Evolutionary conservation across 2,329 filamentous ascomycete species (phyloP).

Genomic region (Calonectria multiphialidica): DNA sequence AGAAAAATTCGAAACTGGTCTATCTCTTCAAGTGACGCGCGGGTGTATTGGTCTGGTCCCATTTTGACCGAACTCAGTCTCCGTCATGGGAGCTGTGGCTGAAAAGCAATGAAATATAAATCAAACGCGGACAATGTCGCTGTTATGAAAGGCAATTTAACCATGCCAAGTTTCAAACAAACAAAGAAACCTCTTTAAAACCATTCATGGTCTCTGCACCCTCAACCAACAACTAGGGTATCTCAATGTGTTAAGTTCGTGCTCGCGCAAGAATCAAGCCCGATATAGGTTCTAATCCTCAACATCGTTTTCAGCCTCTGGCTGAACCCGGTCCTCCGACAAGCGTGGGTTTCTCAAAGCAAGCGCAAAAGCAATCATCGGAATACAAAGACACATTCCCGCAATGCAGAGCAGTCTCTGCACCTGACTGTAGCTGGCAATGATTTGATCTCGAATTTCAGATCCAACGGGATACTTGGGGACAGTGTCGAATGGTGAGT

Average conservation of each 20-base stretch:
- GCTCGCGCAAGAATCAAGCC: neutral
- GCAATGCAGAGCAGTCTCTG: slow-evolving; percentile 59
- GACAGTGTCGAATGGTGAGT: slow-evolving; percentile 51
- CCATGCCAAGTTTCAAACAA: neutral
- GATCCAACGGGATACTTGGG: slow-evolving; percentile 56
- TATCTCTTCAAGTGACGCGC: neutral
- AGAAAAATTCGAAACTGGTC: neutral
- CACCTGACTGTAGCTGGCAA: slow-evolving; percentile 57
- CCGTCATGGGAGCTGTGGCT: neutral
- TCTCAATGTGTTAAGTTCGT: neutral
- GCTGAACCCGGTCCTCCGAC: slow-evolving; percentile 50
- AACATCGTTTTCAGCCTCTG: slow-evolving; percentile 30
- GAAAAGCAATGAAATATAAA: neutral
- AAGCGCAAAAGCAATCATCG: slow-evolving; percentile 59
- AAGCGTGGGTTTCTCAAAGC: slow-evolving; percentile 58
- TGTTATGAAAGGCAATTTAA: neutral
- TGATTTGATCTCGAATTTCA: slow-evolving; percentile 56
- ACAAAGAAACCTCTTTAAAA: neutral
- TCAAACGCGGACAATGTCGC: neutral
- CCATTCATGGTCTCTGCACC: neutral
- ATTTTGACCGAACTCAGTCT: neutral
- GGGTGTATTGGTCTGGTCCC: too few species aligned
- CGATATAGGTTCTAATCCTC: neutral
- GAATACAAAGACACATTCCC: slow-evolving; percentile 59
- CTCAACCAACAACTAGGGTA: neutral